A percentile compares a stretch with the other conserved stretches of the same genome.
Evolutionary conservation across 331 rosid species (phyloP).

Genomic region (Arachis monticola): DNA sequence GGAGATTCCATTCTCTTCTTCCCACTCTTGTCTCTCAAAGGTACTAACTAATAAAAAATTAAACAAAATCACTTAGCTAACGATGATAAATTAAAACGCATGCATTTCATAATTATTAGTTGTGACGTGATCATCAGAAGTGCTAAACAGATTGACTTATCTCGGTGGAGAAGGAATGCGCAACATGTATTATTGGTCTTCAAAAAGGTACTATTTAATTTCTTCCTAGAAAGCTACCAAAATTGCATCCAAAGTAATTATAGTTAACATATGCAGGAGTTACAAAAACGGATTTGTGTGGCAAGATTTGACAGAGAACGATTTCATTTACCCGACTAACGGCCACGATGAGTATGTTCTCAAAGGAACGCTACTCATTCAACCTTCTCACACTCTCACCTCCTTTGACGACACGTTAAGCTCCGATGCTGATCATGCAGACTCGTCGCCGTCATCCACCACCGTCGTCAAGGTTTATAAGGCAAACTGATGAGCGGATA

Average conservation of each 20-base stretch:
- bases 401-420: conserved; percentile 54
- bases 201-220: conserved; percentile 53
- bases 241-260: too few species aligned
- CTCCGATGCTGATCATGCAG: conserved; percentile 47
- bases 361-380: conserved; percentile 56
- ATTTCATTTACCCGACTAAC: conserved; percentile 61
- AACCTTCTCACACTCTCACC: conserved; percentile 49
- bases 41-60: conserved; percentile 31
- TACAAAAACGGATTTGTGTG: conserved; percentile 71
- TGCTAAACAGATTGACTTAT: conserved; percentile 52
- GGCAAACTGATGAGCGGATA: conserved; percentile 24
- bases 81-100: too few species aligned
- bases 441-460: conserved; percentile 10
- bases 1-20: conserved; percentile 67
- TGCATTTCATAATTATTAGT: too few species aligned
- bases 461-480: conserved; percentile 36
- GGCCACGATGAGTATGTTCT: conserved; percentile 73
- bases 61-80: background rate
- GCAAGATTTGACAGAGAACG: conserved; percentile 70
- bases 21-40: conserved; percentile 52
- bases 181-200: conserved; percentile 63
- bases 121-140: conserved; percentile 47
- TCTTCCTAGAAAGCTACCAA: too few species aligned
- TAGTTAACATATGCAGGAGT: conserved; percentile 34
- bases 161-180: conserved; percentile 67